A percentile compares a stretch with the other conserved stretches of the same genome.
phyloP scores from a whole-genome alignment of 768 basidiomycete species.

The Kwoniella mangroviensis region DNA sequence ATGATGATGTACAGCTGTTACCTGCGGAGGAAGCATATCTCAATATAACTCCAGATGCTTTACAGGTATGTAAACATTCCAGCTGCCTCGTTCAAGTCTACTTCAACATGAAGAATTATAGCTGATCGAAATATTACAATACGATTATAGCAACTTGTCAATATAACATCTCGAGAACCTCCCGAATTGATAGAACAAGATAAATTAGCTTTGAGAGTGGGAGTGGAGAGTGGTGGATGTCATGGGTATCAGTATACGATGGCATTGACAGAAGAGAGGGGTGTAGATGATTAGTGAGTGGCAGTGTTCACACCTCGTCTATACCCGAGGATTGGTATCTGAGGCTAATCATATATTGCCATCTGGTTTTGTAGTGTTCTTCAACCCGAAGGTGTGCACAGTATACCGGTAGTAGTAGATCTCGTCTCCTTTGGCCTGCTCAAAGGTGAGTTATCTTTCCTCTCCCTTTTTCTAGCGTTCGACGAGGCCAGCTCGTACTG shows the following conservation, averaged over 20 bases:
- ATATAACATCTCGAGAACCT: conserved; percentile 68
- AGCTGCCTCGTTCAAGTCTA: no score
- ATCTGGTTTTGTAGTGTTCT: conserved; percentile 30
- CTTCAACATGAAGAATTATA: neutral
- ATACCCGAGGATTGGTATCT: no score
- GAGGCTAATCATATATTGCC: neutral
- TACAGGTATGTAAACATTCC: conserved; percentile 36
- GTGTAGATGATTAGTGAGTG: conserved; percentile 83
- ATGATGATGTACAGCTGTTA: conserved; percentile 50
- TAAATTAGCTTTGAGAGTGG: conserved; percentile 73
- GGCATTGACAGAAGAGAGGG: conserved; percentile 69
- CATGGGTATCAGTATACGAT: conserved; percentile 98
- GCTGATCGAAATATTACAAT: neutral
- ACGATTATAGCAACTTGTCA: conserved; percentile 70
- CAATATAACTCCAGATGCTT: conserved; percentile 47
- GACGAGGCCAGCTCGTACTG: neutral
- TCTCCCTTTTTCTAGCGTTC: no score
- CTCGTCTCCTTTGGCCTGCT: conserved; percentile 80
- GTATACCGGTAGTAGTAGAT: conserved; percentile 71
- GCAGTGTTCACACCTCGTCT: neutral
- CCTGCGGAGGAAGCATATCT: conserved; percentile 43
- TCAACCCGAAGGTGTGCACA: conserved; percentile 45
- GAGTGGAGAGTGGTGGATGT: conserved; percentile 92
- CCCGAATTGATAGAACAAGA: conserved; percentile 60
- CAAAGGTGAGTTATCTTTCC: conserved; percentile 62